A percentile compares a stretch with the other conserved stretches of the same genome.
Evolutionary conservation across 2,329 filamentous ascomycete species (phyloP).

Genomic region (Fusarium sterilihyphosum): DNA sequence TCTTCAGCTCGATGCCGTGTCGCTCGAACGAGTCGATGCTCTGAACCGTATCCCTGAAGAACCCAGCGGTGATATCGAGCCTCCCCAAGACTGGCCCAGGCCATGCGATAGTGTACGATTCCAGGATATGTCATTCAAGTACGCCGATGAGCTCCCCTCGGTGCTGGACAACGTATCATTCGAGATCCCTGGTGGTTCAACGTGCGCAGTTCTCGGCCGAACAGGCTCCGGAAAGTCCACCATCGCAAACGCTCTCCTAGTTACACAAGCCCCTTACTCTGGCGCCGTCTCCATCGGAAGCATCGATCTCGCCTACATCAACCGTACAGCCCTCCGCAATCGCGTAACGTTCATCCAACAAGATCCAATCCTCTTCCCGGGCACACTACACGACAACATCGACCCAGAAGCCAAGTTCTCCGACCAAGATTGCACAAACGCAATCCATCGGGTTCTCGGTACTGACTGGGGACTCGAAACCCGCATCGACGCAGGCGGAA

Average conservation of each 20-base stretch:
- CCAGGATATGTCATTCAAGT: conserved; percentile 79
- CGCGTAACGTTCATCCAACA: conserved; percentile 72
- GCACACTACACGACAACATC: conserved; percentile 70
- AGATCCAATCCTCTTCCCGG: conserved; percentile 70
- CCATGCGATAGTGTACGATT: conserved; percentile 79
- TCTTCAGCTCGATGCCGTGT: conserved; percentile 92
- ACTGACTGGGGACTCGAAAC: conserved; percentile 58
- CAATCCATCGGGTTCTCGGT: conserved; percentile 69
- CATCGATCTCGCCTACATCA: conserved; percentile 61
- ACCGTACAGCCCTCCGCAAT: conserved; percentile 65
- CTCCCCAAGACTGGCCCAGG: conserved; percentile 81
- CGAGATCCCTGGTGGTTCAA: conserved; percentile 72
- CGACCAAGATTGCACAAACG: conserved; percentile 59
- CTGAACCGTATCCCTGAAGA: conserved; percentile 83
- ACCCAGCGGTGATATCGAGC: conserved; percentile 70
- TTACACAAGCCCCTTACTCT: conserved; percentile 61
- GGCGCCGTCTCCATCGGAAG: conserved; percentile 65
- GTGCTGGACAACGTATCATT: conserved; percentile 76
- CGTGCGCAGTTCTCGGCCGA: conserved; percentile 77
- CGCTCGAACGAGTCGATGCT: conserved; percentile 86
- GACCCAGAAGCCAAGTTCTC: conserved; percentile 72
- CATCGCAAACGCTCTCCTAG: conserved; percentile 67
- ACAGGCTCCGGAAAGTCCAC: conserved; percentile 92
- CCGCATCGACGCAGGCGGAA: conserved; percentile 67
- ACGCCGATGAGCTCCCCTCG: conserved; percentile 80